Evolutionary conservation across 345 rosid genomes (phyloP), one percentile per base, ranked within the genome.

Genomic region (Salix arbutifolia): DNA sequence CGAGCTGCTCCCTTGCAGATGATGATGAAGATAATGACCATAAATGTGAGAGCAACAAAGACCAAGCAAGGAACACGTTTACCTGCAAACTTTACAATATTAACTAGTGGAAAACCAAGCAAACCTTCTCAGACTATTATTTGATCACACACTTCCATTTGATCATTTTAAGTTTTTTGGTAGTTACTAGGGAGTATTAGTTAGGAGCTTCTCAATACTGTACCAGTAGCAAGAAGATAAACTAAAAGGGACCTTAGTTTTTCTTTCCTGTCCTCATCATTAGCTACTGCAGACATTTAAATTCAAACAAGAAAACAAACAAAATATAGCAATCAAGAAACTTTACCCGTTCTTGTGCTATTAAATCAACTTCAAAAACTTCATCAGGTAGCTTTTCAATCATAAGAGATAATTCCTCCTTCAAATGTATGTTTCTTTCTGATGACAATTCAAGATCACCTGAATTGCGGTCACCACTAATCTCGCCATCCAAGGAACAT

Each of bases 31-130:
- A 93, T 74, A 93, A 85, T 53, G 90, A 89, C 74, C 81, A 82
- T 65, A 95, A 84, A 84, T 90, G 87, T n/a, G 99, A 89, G 37
- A 95, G 88, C 80, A 95, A 80, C 86, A 95, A 83, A 65, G 97
- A 88, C 99, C 98, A 95, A 26, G 93, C 89, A 75, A 95, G 90
- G 84, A 89, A 89, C 60, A 91, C 67, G 71, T 89, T 87, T 61
- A 93, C 93, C 99, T 95, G 91, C 83, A 74, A 78, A 80, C 71
- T 56, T 46, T 30, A 56, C 11, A 6, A 16, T 18, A 70, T 25
- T 61, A 66, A 40, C 17, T 3, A 48, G 19, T 48, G 53, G 53
- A 48, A 16, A 48, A 48, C 53, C 53, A 48, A 48, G 53, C 53
- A 48, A 4, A 14, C 53, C 19, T 48, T 48, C 53, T 48, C 1